A percentile compares a stretch with the other conserved stretches of the same genome.
These are phyloP conservation scores for Aspergillus cejpii DNA, from an alignment of 2,329 filamentous ascomycete genomes.

Conservation along the genomic window DNA sequence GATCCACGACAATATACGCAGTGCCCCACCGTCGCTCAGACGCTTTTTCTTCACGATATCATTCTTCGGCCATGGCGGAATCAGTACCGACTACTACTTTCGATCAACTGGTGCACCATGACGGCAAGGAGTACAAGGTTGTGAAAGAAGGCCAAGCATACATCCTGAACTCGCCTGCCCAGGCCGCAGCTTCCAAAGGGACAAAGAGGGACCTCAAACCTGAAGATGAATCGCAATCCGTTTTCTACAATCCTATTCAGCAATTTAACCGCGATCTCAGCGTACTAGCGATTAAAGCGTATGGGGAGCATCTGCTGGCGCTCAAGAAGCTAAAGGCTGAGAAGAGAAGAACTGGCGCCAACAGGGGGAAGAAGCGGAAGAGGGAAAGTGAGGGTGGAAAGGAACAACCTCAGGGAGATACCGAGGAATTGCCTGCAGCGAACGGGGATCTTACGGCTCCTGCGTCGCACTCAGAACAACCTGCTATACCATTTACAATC, in stretches of 20 bases:
- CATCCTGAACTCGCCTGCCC: conserved; percentile 56
- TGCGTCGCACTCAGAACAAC: conserved; percentile 23
- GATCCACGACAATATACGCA: neutral
- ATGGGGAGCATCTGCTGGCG: conserved; percentile 61
- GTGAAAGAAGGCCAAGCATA: conserved; percentile 62
- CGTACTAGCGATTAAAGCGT: conserved; percentile 83
- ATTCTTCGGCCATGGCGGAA: conserved; percentile 16
- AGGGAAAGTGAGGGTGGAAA: conserved; percentile 18
- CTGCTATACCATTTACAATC: conserved; percentile 61
- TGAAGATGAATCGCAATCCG: conserved; percentile 61
- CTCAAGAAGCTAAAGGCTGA: conserved; percentile 48
- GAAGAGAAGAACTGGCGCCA: conserved; percentile 32
- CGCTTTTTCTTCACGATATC: conserved; percentile 1
- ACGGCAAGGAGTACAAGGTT: conserved; percentile 52
- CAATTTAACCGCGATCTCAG: conserved; percentile 97
- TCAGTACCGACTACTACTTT: conserved; percentile 10
- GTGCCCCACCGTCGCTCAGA: conserved; percentile 3
- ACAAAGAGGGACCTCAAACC: conserved; percentile 42
- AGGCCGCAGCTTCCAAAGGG: conserved; percentile 36
- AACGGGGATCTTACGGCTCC: conserved; percentile 8
- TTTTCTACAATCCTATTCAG: conserved; percentile 98
- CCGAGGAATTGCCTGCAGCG: conserved; percentile 7
- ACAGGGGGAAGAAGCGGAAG: conserved; percentile 37
- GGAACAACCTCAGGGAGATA: neutral
- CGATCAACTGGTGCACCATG: conserved; percentile 35